phyloP scores from a whole-genome alignment of 768 basidiomycete genomes.

The Albatrellus ellisii region DNA sequence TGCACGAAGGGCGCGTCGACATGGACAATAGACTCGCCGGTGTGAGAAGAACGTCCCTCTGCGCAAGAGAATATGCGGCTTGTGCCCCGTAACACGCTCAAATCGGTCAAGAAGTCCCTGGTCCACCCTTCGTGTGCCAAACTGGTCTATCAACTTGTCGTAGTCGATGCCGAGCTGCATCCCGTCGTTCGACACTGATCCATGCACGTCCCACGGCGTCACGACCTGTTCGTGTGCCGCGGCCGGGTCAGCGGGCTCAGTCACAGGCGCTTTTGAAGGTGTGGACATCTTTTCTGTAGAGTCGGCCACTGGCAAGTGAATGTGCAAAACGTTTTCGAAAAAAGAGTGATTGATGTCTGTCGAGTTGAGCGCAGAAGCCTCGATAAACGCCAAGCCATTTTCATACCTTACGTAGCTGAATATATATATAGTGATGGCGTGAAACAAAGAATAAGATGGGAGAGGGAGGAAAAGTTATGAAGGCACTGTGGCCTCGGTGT shows the following conservation, averaged over 20 bases:
- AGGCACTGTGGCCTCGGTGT: too few relatives aligned
- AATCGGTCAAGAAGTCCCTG: conserved; percentile 72
- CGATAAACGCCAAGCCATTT: too few relatives aligned
- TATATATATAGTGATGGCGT: too few relatives aligned
- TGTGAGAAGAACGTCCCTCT: conserved; percentile 98
- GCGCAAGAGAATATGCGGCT: conserved; percentile 78
- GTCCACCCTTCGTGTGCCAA: conserved; percentile 81
- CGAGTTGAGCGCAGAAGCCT: too few relatives aligned
- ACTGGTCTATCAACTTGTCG: conserved; percentile 87
- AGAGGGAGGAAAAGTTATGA: too few relatives aligned
- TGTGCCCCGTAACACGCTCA: conserved; percentile 78
- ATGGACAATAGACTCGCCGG: conserved; percentile 43
- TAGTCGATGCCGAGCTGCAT: conserved; percentile 93
- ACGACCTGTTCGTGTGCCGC: conserved; percentile 57
- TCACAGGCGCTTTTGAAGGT: conserved; percentile 10
- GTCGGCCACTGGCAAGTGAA: too few relatives aligned
- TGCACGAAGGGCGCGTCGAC: background rate
- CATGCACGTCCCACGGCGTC: conserved; percentile 97
- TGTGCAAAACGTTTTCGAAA: too few relatives aligned
- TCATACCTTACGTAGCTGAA: too few relatives aligned
- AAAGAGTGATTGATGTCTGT: too few relatives aligned
- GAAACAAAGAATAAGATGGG: too few relatives aligned
- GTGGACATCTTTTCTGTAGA: background rate
- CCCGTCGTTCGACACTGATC: conserved; percentile 77
- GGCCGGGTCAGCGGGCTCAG: conserved; percentile 21